phyloP scores from a whole-genome alignment of 495 filamentous ascomycete species.

The Apodospora peruviana region DNA sequence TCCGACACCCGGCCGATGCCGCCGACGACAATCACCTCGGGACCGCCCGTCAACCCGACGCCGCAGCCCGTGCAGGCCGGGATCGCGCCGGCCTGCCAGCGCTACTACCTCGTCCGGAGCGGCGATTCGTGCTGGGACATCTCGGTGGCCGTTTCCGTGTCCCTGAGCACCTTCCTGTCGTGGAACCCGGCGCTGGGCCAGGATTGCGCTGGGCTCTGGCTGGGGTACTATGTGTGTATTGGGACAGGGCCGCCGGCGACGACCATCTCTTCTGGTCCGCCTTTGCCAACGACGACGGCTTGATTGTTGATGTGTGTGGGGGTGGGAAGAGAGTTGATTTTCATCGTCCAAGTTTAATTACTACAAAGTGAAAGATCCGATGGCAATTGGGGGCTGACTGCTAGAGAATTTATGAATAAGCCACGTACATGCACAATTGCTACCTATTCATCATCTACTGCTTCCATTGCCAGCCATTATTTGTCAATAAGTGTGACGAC shows the following conservation, averaged over 20 bases:
- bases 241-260: not conserved
- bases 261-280: not conserved
- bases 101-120: not conserved
- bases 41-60: constrained; percentile 1
- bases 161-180: constrained; percentile 9
- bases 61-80: not conserved
- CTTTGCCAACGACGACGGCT: not conserved
- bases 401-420: too few species aligned
- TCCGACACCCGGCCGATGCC: not conserved
- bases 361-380: too few species aligned
- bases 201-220: constrained; percentile 11
- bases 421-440: too few species aligned
- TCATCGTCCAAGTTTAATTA: too few species aligned
- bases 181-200: constrained; percentile 18
- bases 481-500: too few species aligned
- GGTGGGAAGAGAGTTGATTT: too few species aligned
- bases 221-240: constrained; percentile 6
- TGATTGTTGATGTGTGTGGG: too few species aligned
- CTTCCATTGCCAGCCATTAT: too few species aligned
- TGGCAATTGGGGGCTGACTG: too few species aligned
- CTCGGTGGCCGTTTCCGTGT: not conserved
- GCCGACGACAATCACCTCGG: constrained; percentile 2
- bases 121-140: constrained; percentile 6
- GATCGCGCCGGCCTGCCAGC: not conserved
- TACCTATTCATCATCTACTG: too few species aligned